Evolutionary conservation across 495 filamentous ascomycete species (phyloP), one percentile per base, ranked within the genome.

Genomic region (Penicillium waksmanii): DNA sequence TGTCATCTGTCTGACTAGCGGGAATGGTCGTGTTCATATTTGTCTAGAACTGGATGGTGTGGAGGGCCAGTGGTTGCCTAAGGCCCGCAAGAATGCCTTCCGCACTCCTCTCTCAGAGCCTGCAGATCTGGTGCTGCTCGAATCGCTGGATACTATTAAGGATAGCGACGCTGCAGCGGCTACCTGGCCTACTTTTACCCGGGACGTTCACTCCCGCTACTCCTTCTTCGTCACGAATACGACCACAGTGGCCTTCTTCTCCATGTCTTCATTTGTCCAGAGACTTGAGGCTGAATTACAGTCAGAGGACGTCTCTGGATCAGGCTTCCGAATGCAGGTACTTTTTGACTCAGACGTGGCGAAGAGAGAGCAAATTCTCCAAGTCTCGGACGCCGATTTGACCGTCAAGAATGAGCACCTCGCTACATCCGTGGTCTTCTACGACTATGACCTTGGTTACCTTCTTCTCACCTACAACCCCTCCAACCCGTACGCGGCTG

Each of bases 21-120:
- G 82, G 34, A 88, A 82, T 61, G 89, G 89, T 19, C 83, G 89
- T 62, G 77, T 96, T 17, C 86, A 91, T 55, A 73, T 96, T 19
- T 96, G 89, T 66, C 78, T 97, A 17, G 90, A 95, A 65, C 67
- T 92, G 3, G 87, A 92, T 34, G 90, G 89, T 0, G 84, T 96
- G 1, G 86, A 93, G 70, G 92, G 88, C 9, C 86, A 92, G 66
- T 97, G 93, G 93, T 82, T 96, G 10, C 91, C 91, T 3, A 86
- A 83, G 73, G 66, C 77, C 61, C 63, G 79, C 68, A 73, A 73
- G 51, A 78, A 77, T 53, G 64, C 72, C 2, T 76, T 80, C 61
- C 65, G 61, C 31, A 73, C 71, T 11, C 75, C 75, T 43, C 36
- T 74, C 33, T 74, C 73, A 3, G 74, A 79, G 36, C 72, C 77